Base-by-base conservation (phyloP, 2,329 filamentous ascomycete species). In the Neocatenulostroma microsporum region DNA sequence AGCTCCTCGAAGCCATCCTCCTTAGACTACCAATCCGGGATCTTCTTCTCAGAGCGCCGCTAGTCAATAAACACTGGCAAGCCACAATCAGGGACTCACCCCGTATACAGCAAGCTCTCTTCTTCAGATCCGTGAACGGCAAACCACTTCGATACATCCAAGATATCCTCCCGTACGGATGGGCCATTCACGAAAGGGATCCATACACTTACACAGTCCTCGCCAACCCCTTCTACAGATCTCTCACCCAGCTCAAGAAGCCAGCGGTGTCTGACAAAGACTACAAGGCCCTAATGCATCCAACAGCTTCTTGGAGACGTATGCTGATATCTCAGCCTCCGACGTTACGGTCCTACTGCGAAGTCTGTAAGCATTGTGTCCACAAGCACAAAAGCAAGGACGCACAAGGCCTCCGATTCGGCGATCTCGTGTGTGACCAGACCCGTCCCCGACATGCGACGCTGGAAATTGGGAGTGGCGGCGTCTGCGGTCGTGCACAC, bases 91-190 rank as follows among this genome's bases (percentile, higher is more conserved):
- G 36, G 13, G 18, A 18, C 25, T 41, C 37, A 13, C n/a, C 29
- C 1, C 15, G 23, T 14, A 28, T 45, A 3, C 42, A 41, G 24
- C 34, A 43, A n/a, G 36, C 36, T 13, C 37, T 45, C 20, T 47
- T 42, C 40, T 37, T 43, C 38, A 13, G 18, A 6, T 30, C 33
- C n/a, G 4, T 17, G 4, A 15, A 4, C 15, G 28, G 28, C 28
- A 30, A 30, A 14, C 28, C 13, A 14, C 8, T 28, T 11, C 26
- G 13, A 28, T 28, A n/a, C 6, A 7, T 28, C 26, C 7, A 28
- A n/a, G 15, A 11, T 14, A 14, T 6, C n/a, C n/a, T n/a, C n/a
- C n/a, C n/a, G n/a, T n/a, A n/a, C n/a, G n/a, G n/a, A n/a, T 28
- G 26, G 26, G 13, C 26, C 13, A 14, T 7, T 7, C 10, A 28